These are phyloP conservation scores for Yarrowia galli DNA, from an alignment of 1,139 yeast species.

Conservation along the genomic window DNA sequence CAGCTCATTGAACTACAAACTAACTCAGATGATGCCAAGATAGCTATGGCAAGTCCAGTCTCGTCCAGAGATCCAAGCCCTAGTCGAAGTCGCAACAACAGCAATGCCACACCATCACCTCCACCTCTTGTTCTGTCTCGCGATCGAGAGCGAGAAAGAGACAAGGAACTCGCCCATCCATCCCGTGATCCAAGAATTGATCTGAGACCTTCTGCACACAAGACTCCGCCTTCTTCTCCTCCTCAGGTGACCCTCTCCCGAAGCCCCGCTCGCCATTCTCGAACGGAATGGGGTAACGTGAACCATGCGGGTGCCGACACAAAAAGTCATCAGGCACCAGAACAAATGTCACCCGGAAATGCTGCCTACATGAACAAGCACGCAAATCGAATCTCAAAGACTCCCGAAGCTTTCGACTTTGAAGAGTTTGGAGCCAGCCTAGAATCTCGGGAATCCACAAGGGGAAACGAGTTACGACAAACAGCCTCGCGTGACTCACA, in stretches of 20 bases:
- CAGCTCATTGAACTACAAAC: background rate
- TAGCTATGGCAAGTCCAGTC: background rate
- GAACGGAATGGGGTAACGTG: slow-evolving; percentile 3
- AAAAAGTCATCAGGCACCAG: background rate
- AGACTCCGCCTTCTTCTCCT: slow-evolving; percentile 14
- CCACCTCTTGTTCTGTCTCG: slow-evolving; percentile 20
- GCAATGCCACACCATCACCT: slow-evolving; percentile 3
- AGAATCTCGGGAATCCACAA: slow-evolving; percentile 6
- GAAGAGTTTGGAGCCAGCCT: slow-evolving; percentile 25
- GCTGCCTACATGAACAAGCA: slow-evolving; percentile 20
- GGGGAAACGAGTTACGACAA: slow-evolving; percentile 2
- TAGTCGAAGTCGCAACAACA: background rate
- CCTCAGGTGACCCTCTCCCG: slow-evolving; percentile 11
- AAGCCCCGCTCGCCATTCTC: slow-evolving; percentile 9
- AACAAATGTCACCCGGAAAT: slow-evolving; percentile 18
- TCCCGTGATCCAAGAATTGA: slow-evolving; percentile 2
- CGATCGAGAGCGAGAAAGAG: slow-evolving; percentile 6
- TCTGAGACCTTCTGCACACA: background rate
- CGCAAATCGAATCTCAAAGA: slow-evolving; percentile 14
- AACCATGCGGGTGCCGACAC: background rate
- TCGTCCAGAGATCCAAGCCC: slow-evolving; percentile 5
- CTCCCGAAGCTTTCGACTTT: slow-evolving; percentile 24
- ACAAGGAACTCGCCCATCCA: background rate
- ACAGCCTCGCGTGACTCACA: background rate
- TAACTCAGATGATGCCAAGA: slow-evolving; percentile 10